Evolutionary conservation across 2,329 filamentous ascomycete species (phyloP).

Genomic region (Penicillium palitans): DNA sequence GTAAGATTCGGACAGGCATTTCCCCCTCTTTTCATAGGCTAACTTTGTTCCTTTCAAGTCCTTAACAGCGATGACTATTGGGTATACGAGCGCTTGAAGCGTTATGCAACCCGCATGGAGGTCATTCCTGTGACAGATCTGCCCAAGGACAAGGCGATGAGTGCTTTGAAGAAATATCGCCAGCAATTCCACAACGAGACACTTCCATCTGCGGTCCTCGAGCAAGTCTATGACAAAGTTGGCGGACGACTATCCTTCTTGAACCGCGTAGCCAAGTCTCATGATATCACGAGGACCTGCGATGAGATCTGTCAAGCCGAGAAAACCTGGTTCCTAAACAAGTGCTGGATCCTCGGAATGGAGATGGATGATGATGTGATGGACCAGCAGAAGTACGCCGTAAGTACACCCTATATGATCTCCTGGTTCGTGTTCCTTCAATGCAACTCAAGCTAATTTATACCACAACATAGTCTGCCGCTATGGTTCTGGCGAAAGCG

Average conservation of each 20-base stretch:
- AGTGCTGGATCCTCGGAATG: conserved; percentile 72
- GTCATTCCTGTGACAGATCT: conserved; percentile 84
- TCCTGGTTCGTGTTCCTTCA: not conserved
- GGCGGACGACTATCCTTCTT: conserved; percentile 87
- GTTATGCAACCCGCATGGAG: conserved; percentile 91
- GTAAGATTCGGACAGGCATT: conserved; percentile 25
- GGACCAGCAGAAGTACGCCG: conserved; percentile 94
- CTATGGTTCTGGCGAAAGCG: conserved; percentile 88
- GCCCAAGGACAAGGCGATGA: conserved; percentile 72
- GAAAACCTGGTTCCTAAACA: conserved; percentile 77
- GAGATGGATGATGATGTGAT: conserved; percentile 97
- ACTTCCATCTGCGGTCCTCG: conserved; percentile 55
- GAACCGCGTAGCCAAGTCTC: conserved; percentile 83
- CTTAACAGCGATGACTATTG: conserved; percentile 98
- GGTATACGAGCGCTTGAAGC: conserved; percentile 94
- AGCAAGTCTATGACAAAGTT: conserved; percentile 80
- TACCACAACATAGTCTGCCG: conserved; percentile 64
- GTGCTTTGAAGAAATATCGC: conserved; percentile 78
- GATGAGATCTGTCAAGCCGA: conserved; percentile 69
- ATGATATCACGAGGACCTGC: conserved; percentile 77
- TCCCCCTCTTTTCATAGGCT: not conserved
- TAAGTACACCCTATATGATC: conserved; percentile 48
- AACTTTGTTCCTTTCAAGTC: conserved; percentile 52
- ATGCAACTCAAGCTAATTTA: conserved; percentile 14
- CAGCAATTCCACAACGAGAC: conserved; percentile 70